Conservation (phyloP, 805 yeast genomes). For the Wickerhamiella parazyma region DNA sequence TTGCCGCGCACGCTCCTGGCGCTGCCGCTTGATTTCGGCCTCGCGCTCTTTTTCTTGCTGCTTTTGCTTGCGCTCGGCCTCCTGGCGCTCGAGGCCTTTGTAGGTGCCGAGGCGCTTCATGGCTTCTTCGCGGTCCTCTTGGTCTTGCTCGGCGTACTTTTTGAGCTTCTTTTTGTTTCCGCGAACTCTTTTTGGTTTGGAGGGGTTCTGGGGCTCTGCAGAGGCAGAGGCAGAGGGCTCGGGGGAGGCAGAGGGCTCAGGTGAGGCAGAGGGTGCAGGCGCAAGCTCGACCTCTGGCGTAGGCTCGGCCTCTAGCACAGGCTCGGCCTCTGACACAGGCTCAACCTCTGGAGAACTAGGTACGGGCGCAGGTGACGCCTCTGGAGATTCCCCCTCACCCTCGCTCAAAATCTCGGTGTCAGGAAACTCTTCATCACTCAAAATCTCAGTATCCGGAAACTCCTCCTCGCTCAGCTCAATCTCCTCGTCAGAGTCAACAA, state of each 20-base stretch:
- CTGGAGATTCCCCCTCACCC: slow-evolving; percentile 7
- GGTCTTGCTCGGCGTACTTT: slow-evolving; percentile 86
- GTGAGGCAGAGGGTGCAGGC: too few species aligned
- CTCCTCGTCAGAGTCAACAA: slow-evolving; percentile 19
- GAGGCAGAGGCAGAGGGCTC: not conserved
- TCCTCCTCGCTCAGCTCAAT: slow-evolving; percentile 18
- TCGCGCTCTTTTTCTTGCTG: slow-evolving; percentile 27
- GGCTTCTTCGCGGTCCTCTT: slow-evolving; percentile 60
- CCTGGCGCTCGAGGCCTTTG: slow-evolving; percentile 36
- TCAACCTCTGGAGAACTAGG: not conserved
- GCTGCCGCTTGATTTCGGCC: slow-evolving; percentile 25
- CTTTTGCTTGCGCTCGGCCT: slow-evolving; percentile 27
- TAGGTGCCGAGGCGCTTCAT: slow-evolving; percentile 77
- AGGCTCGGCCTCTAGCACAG: not conserved
- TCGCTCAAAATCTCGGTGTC: slow-evolving; percentile 20
- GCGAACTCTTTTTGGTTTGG: slow-evolving; percentile 33
- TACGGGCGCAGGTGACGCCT: too few species aligned
- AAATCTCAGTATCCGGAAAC: slow-evolving; percentile 19
- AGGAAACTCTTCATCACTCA: slow-evolving; percentile 22
- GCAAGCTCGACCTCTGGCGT: not conserved
- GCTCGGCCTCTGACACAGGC: not conserved
- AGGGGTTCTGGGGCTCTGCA: not conserved
- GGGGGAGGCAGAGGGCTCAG: not conserved
- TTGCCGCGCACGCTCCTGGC: slow-evolving; percentile 32
- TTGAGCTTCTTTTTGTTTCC: slow-evolving; percentile 77